A percentile compares a stretch with the other conserved stretches of the same genome.
Conservation (phyloP, 176 grass and related monocot genomes). For the Zoysia japonica region DNA sequence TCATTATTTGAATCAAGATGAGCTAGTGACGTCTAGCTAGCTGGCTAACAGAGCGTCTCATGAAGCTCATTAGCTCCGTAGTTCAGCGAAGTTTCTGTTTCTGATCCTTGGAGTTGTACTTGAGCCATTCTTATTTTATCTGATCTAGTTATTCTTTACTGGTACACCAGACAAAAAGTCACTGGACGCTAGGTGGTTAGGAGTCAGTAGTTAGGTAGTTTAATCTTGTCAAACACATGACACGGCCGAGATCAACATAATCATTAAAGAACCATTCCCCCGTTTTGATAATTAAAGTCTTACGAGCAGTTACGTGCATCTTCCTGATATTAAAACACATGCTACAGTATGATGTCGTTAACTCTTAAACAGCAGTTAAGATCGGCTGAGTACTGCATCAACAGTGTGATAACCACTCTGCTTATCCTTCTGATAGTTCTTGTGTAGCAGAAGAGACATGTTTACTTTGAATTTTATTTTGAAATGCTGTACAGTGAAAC, state of each 20-base stretch:
- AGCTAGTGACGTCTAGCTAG: neutral
- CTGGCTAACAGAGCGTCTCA: neutral
- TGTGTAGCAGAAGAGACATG: conserved; percentile 7
- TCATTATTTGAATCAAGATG: neutral
- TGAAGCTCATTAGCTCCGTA: conserved; percentile 10
- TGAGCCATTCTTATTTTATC: conserved; percentile 41
- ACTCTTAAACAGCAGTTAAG: conserved; percentile 18
- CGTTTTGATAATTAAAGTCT: conserved; percentile 25
- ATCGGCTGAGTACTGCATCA: neutral
- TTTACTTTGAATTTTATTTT: conserved; percentile 32
- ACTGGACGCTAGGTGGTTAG: conserved; percentile 50
- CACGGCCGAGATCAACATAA: conserved; percentile 17
- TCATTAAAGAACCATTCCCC: conserved; percentile 37
- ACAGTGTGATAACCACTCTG: conserved; percentile 25
- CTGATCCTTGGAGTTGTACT: conserved; percentile 40
- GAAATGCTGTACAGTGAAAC: conserved; percentile 31
- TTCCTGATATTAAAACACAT: conserved; percentile 16
- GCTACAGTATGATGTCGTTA: conserved; percentile 17
- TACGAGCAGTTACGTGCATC: conserved; percentile 29
- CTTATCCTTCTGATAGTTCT: conserved; percentile 37
- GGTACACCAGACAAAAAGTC: conserved; percentile 41
- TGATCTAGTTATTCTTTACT: conserved; percentile 41
- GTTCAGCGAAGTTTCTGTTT: conserved; percentile 11
- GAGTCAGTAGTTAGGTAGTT: conserved; percentile 43
- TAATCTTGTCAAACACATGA: conserved; percentile 52